Evolutionary conservation across 73 alveolate species (phyloP).

Genomic region (Paramecium bursaria): DNA sequence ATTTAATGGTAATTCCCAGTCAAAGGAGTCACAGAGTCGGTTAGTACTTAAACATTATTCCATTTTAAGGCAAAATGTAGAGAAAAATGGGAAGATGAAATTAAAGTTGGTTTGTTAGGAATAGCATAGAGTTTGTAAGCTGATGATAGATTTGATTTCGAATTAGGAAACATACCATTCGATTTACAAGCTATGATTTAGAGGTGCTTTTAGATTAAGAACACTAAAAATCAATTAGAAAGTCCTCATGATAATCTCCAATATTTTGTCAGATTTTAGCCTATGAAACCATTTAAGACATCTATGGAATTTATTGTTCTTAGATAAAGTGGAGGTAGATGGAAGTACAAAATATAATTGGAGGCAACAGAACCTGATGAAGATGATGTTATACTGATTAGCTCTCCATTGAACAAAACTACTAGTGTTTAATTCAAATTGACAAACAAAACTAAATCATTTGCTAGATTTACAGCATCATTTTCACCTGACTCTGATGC

Average conservation of each 20-base stretch:
- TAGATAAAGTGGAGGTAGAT: conserved; percentile 97
- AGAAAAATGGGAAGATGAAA: conserved; percentile 62
- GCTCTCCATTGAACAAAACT: conserved; percentile 91
- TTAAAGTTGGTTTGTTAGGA: conserved; percentile 62
- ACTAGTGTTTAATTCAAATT: conserved; percentile 93
- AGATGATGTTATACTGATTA: conserved; percentile 94
- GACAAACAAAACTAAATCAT: conserved; percentile 91
- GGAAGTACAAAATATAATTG: conserved; percentile 95
- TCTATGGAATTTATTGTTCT: conserved; percentile 89
- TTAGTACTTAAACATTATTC: conserved; percentile 40
- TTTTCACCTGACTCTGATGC: conserved; percentile 96
- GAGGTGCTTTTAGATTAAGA: conserved; percentile 90
- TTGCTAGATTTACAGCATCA: conserved; percentile 94
- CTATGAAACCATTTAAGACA: conserved; percentile 95
- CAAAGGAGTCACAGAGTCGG: conserved; percentile 69
- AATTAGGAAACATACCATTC: conserved; percentile 84
- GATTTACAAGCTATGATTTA: conserved; percentile 87
- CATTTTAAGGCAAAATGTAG: conserved; percentile 67
- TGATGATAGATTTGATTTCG: conserved; percentile 85
- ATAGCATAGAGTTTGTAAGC: conserved; percentile 63
- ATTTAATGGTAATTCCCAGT: conserved; percentile 71
- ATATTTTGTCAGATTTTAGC: conserved; percentile 93
- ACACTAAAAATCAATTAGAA: conserved; percentile 77
- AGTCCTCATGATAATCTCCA: conserved; percentile 85
- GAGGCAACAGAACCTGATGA: conserved; percentile 98